Evolutionary conservation across 805 yeast species (phyloP), one percentile per base, ranked within the genome.

Genomic region (Kazachstania africana): DNA sequence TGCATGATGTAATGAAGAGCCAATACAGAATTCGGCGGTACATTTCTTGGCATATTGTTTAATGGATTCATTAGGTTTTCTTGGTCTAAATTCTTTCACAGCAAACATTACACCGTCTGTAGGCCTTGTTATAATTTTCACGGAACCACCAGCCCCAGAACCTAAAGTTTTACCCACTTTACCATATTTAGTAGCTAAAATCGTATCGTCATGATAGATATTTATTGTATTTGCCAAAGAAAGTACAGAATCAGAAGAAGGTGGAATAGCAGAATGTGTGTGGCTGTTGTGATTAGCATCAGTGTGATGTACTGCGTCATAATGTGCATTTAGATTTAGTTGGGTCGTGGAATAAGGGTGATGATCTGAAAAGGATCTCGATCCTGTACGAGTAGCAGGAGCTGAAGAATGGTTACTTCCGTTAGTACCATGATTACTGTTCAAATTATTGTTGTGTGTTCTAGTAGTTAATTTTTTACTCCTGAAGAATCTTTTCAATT

Each of bases 91-190:
- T 54, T 81, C 88, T 49, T 81, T 81, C 12, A 81, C 91, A 1
- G 94, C 94, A 61, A 81, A 80, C 0, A 80, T 71, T 23, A 70
- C 70, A 44, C 72, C 71, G 54, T 80, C 88, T 24, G 72, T 59
- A 26, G 79, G 77, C 45, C 88, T 68, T 6, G 68, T 68, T 16
- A 81, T 65, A 27, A 80, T 60, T 43, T 80, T 66, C n/a, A 81
- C 94, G 1, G 85, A 72, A 5, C 94, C 94, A 29, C 93, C 94
- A 9, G 91, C 94, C 35, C 94, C 94, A 1, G 84, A 74, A 12
- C 94, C 94, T 28, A 81, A 55, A 36, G 76, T 68, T 49, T 78
- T 77, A 30, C 88, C 87, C 38, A 78, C 53, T 41, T 72, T 76
- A 34, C 88, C 83, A 50, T 80, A 81, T 45, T 79, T 75, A 36